Evolutionary conservation across 192 early-diverging fungal species (phyloP), one percentile per base, ranked within the genome.

Genomic region (Kickxella alabastrina): DNA sequence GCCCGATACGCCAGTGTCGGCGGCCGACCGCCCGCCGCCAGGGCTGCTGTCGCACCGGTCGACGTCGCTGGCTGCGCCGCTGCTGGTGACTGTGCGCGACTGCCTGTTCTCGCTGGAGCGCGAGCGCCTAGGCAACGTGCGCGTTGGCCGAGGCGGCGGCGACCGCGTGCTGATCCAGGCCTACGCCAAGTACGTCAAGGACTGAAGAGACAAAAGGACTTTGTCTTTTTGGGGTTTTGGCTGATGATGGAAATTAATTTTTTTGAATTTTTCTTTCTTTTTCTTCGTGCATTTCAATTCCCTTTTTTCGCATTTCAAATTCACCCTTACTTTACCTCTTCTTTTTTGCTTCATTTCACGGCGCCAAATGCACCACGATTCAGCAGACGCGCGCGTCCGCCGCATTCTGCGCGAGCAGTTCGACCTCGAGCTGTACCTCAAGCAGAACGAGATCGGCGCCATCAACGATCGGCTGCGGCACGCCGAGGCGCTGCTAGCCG

Each of bases 41-140:
- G 27, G 49, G n/a, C 38, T 52, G 14, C 18, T 53, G 29, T 41
- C 70, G 43, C 62, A 63, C 36, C 53, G 76, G 50, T 44, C 63
- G 14, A 52, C 64, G 6, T 46, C 77, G 4, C 61, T 71, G 13
- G 46, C 67, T 10, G 57, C 60, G 18, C 72, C 77, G 42, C 57
- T 75, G 3, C 68, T 76, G n/a, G 78, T 90, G 9, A 87, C 84
- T 12, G 81, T 87, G 19, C 73, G 74, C 37, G 88, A 90, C 65
- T 86, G 84, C 4, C 64, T 90, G 10, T 87, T 88, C 54, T 85
- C 82, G 21, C 72, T 90, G 18, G 86, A 88, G 60, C 81, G 82
- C 5, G 86, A 90, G 72, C 60, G 65, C 15, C 53, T 61, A 38
- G 59, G 72, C 31, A 45, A 29, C 32, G 72, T 68, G 10, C 52